phyloP scores from a whole-genome alignment of 257 asterid species.

The Nicotiana paniculata region DNA sequence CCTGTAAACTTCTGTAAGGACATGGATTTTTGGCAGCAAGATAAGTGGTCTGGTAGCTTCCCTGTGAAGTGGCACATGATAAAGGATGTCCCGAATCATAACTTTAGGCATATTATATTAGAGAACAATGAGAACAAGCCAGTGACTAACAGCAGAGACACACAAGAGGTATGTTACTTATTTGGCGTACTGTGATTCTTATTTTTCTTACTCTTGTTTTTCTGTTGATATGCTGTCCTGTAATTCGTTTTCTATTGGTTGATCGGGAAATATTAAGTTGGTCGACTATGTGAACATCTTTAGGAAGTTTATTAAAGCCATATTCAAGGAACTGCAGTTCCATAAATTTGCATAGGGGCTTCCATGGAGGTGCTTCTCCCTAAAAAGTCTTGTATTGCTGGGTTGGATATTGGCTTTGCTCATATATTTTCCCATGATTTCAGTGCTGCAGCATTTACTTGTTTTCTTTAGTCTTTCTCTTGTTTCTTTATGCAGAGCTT shows the following conservation, averaged over 20 bases:
- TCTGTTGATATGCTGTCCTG: not conserved
- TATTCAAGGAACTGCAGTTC: not conserved
- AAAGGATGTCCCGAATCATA: slow-evolving; percentile 82
- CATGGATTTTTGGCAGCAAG: slow-evolving; percentile 99
- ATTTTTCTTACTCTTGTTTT: not conserved
- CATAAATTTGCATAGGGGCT: not conserved
- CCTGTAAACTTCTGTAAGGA: slow-evolving; percentile 73
- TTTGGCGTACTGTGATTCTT: not conserved
- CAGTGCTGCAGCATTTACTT: not conserved
- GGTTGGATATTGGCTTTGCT: not conserved
- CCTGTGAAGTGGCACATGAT: slow-evolving; percentile 87
- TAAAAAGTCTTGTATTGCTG: not conserved
- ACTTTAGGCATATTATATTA: slow-evolving; percentile 72
- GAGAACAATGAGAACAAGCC: slow-evolving; percentile 91
- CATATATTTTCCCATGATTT: not conserved
- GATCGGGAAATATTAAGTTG: not conserved
- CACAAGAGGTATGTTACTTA: slow-evolving; percentile 66
- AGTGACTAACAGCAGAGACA: slow-evolving; percentile 90
- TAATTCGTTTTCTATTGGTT: not conserved
- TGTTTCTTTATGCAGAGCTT: not conserved
- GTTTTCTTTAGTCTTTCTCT: not conserved
- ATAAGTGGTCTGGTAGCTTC: slow-evolving; percentile 92
- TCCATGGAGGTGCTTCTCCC: not conserved
- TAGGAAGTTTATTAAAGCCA: not conserved
- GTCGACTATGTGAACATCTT: not conserved